Conservation (phyloP, 2,329 filamentous ascomycete genomes). For the Sclerotinia minor region DNA sequence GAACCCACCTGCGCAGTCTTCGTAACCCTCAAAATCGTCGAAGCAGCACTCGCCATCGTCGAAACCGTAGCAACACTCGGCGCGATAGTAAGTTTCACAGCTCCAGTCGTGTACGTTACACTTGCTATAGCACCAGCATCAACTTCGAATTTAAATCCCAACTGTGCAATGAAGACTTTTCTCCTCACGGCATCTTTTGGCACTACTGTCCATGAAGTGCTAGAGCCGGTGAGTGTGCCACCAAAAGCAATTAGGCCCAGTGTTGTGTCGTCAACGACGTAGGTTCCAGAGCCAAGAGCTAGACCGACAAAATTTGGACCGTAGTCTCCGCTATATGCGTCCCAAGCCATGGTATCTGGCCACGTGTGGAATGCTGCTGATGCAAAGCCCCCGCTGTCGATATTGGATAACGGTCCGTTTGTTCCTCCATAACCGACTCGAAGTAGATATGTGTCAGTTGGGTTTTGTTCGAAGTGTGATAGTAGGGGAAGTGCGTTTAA, state of each 20-base stretch:
- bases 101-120: slow-evolving; percentile 42
- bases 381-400: slow-evolving; percentile 55
- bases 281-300: slow-evolving; percentile 51
- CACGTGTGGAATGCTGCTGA: slow-evolving; percentile 58
- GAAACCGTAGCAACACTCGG: slow-evolving; percentile 22
- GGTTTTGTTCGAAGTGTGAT: slow-evolving; percentile 50
- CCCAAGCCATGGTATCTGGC: slow-evolving; percentile 57
- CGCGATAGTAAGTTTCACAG: slow-evolving; percentile 20
- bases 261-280: slow-evolving; percentile 48
- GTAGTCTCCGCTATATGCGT: slow-evolving; percentile 58
- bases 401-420: slow-evolving; percentile 55
- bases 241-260: slow-evolving; percentile 54
- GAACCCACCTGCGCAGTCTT: slow-evolving; percentile 25
- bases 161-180: slow-evolving; percentile 50
- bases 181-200: slow-evolving; percentile 51
- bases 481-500: slow-evolving; percentile 59
- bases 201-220: slow-evolving; percentile 40
- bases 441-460: slow-evolving; percentile 52
- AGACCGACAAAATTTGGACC: slow-evolving; percentile 56
- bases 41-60: slow-evolving; percentile 9
- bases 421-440: slow-evolving; percentile 56
- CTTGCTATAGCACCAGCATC: slow-evolving; percentile 48
- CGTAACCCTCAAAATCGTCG: slow-evolving; percentile 26
- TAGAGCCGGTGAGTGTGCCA: slow-evolving; percentile 44
- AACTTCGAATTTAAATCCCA: slow-evolving; percentile 46